Base-by-base conservation (phyloP, 768 basidiomycete species). In the Hypholoma sublateritium region DNA sequence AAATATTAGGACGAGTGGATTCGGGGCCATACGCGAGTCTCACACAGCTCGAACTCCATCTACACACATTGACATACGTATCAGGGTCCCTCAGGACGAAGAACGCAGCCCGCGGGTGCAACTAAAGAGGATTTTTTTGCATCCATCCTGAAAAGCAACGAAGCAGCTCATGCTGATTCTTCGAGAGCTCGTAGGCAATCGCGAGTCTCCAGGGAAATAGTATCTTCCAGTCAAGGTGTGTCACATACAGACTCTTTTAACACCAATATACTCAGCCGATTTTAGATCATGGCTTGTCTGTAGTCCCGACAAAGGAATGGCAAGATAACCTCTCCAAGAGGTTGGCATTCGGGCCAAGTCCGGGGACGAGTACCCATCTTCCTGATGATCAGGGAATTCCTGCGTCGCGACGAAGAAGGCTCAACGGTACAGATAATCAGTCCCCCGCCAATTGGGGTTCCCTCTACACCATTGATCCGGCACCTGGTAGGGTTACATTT, bases 71-170 rank as follows among this genome's bases (percentile, higher is more conserved):
- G 17, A 50, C 57, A 48, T 46, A 39, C 39, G 62, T 44, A 58
- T 52, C 60, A 91, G 88, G 88, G 88, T 48, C 85, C 87, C 28
- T 81, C 83, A 41, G 87, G 87, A n/a, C 77, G 88, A 41, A 74
- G 77, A 21, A 80, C 75, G 60, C 86, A 85, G 61, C 79, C 85
- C 8, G 77, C 74, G 0, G 83, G 81, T 34, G 82, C 86, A 6
- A 87, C 86, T 2, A 89, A 89, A 62, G 88, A 90, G 67, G 88
- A 89, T 65, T 87, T 90, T 62, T 88, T 90, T 65, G 87, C 88
- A 1, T 88, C 88, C 9, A 84, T 90, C 46, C 75, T 89, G 49
- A 79, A 77, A 65, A 83, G 84, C 65, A 84, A 79, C 59, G 80
- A 82, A 65, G 66, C 70, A 25, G 72, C 71, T 14, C 73, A 72